Evolutionary conservation across 225 moss, liverwort and hornwort genomes (phyloP), one percentile per base, ranked within the genome.

Genomic region (Pseudisothecium myosuroides): DNA sequence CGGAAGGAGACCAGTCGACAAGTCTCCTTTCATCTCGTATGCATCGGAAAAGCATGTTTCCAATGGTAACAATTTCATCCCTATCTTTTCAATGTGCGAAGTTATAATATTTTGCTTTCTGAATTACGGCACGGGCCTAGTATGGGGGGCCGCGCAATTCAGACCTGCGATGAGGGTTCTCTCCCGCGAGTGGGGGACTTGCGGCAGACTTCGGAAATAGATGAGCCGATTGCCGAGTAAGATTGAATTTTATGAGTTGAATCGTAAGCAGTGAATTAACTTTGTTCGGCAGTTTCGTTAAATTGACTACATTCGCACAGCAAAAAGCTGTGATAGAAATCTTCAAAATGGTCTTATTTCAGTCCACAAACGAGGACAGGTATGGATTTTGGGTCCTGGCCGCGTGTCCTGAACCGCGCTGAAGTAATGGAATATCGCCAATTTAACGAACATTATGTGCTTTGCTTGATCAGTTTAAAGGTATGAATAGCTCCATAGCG

Each of bases 1-100:
- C 24, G 89, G 80, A 65, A 80, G 85, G 36, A 76, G 76, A 67
- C 76, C 76, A 54, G 77, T 60, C 31, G 90, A 87, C 80, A 92
- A 81, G 73, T 28, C 83, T 31, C 88, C 90, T 49, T 34, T 89
- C 28, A 37, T 81, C 49, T 56, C 87, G 14, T 83, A 63, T 56
- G 85, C 81, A 73, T 28, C 92, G 24, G 90, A 88, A 37, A 91
- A 94, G 60, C 87, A 86, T 31, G 76, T 84, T 69, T 66, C 88
- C 39, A 81, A 69, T 69, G 92, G 92, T 93, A 91, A 86, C 22
- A 26, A 34, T 60, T 21, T 79, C 37, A n/a, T n/a, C 71, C 52
- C 9, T 27, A 22, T 36, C 62, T 56, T 64, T 28, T 18, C 37
- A 78, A 50, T 17, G 19, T 76, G 5, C 26, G 10, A 21, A 22